Base-by-base conservation (phyloP, 176 grass and related monocot genomes). In the Tuctoria greenei region DNA sequence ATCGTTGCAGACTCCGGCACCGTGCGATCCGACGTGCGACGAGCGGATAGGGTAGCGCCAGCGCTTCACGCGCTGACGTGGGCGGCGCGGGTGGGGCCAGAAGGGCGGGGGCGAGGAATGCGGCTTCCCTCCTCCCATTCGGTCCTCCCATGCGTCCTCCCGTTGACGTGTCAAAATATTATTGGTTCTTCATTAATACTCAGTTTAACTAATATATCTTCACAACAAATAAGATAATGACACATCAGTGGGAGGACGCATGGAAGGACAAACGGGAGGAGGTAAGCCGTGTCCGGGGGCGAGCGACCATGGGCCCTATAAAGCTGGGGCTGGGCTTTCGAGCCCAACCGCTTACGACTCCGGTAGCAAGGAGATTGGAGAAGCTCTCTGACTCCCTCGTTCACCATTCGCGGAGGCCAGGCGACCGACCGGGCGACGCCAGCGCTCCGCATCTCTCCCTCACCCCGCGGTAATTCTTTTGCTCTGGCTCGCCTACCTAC, bases 1-100 rank as follows among this genome's bases (percentile, higher is more conserved):
- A 28, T 25, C 58, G 58, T 61, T 16, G 61, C 61, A 26, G 27
- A 4, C 41, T 42, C 5, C 18, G 57, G 5, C 13, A 31, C 8
- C 72, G 34, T 14, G 6, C 16, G 43, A 24, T 77, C 61, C 34
- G 44, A 66, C 61, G 61, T 66, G 77, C 3, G 27, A 69, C 65
- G 51, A 69, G 77, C 77, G 77, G 77, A 69, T 54, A 44, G 54
- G 52, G 40, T 59, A 18, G 0, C 4, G 66, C 77, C 77, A 70
- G 66, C 77, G 38, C 39, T 1, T 1, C 37, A 10, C 37, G 24
- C 21, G 77, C 39, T 35, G 64, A 69, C 54, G 39, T 59, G 65
- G 16, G 4, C 52, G 64, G 16, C 11, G 3, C 6, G 17, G 26
- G 77, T 34, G 37, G 25, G 26, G 26, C 55, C 38, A 31, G 44